Evolutionary conservation across 179 eudicot species (phyloP), one percentile per base, ranked within the genome.

Genomic region (Beta lomatogona): DNA sequence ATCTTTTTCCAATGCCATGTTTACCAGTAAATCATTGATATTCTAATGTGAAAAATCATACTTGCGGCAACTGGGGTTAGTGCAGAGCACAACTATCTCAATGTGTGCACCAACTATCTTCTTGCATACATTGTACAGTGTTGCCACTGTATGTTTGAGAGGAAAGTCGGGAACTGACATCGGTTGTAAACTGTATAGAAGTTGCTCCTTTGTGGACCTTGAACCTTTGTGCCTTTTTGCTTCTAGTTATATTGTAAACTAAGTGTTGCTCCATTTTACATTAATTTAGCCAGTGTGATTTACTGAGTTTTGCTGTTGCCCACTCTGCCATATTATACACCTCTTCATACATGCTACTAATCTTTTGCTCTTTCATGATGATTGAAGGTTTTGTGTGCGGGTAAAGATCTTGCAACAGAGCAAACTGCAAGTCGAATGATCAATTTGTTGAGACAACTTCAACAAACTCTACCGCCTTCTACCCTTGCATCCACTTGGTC

Each of bases 391-490:
- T 50, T 86, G 28, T 86, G 89, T 71, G 89, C 89, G 7, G 85
- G 87, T 52, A 78, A 88, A 76, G 88, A 86, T 57, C 85, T 84
- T 31, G 89, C 90, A 77, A 82, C 86, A 22, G 83, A 80, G 86
- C 86, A 88, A 80, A 88, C 88, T 64, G 79, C 83, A 11, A 80
- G 82, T 65, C 81, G 87, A 60, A 88, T 88, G 88, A 61, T 86
- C 18, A 88, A 82, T 68, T 67, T 86, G 18, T 76, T 86, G 82
- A 82, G 87, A 78, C 87, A 84, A 73, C 83, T 88, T 57, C 89
- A 82, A 71, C 88, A 84, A 54, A 88, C 84, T 1, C 71, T 86
- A 66, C 86, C 84, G 46, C 86, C 89, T 13, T 79, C 87, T 45
- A 79, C 83, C 28, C 76, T 86, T 28, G 86, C 86, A 18, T 77